Conservation (phyloP, 805 yeast species). For the Myxozyma neotropica region DNA sequence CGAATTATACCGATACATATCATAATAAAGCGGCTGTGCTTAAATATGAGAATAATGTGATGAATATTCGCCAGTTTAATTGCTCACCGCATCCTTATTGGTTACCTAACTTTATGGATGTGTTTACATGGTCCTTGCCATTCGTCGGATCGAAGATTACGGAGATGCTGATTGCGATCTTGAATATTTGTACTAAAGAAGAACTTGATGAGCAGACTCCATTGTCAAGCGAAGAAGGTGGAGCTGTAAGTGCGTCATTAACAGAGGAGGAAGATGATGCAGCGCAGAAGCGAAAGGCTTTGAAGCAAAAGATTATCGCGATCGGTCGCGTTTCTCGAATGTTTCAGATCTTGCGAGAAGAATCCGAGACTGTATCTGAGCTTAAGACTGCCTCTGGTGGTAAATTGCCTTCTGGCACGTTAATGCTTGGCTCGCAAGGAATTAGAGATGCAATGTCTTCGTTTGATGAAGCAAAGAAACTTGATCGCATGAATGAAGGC, state of each 20-base stretch:
- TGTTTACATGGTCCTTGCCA: conserved; percentile 95
- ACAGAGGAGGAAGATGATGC: conserved; percentile 10
- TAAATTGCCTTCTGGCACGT: conserved; percentile 87
- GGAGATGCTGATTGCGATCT: conserved; percentile 85
- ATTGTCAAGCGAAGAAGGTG: conserved; percentile 16
- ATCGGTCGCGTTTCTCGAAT: conserved; percentile 94
- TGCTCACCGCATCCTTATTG: conserved; percentile 94
- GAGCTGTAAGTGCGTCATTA: not conserved
- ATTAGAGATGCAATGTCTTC: conserved; percentile 65
- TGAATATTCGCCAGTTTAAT: conserved; percentile 95
- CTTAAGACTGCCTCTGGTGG: conserved; percentile 66
- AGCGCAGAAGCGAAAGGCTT: conserved; percentile 50
- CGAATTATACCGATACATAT: conserved; percentile 88
- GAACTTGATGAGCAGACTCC: conserved; percentile 65
- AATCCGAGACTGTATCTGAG: conserved; percentile 80
- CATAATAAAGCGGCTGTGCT: conserved; percentile 94
- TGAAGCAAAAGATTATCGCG: conserved; percentile 87
- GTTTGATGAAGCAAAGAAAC: conserved; percentile 80
- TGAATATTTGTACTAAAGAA: conserved; percentile 94
- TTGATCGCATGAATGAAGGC: conserved; percentile 82
- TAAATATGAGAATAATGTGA: conserved; percentile 85
- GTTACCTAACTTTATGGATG: conserved; percentile 96
- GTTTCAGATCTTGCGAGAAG: conserved; percentile 86
- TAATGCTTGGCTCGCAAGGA: conserved; percentile 81
- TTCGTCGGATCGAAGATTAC: conserved; percentile 94